Conservation (phyloP, 2,329 filamentous ascomycete genomes). For the Penicillium sp. region DNA sequence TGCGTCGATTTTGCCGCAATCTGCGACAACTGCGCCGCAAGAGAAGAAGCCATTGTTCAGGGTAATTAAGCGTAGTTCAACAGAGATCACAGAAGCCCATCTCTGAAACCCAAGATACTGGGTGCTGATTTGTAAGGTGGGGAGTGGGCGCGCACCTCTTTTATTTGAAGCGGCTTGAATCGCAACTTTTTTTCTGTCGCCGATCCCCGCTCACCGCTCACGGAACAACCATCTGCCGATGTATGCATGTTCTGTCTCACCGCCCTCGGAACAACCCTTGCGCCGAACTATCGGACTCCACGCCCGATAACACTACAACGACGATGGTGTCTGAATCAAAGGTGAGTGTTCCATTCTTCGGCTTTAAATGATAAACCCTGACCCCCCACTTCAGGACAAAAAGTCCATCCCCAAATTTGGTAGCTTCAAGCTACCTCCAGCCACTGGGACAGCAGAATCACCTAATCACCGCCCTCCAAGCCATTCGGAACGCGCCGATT, state of each 20-base stretch:
- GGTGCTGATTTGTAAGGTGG: not conserved
- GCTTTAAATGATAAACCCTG: not conserved
- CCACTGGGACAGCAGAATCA: conserved; percentile 11
- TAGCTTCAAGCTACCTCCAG: conserved; percentile 65
- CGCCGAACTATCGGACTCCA: not conserved
- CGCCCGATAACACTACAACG: conserved; percentile 6
- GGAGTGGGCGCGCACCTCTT: conserved; percentile 9
- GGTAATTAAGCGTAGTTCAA: conserved; percentile 1
- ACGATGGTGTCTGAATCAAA: conserved; percentile 38
- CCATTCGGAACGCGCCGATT: conserved; percentile 18
- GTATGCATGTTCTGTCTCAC: conserved; percentile 7
- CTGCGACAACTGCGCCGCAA: conserved; percentile 90
- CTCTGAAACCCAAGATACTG: not conserved
- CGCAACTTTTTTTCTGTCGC: conserved; percentile 34
- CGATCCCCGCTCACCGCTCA: conserved; percentile 12
- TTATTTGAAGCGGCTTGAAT: conserved; percentile 7
- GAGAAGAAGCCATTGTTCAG: conserved; percentile 71
- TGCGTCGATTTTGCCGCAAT: conserved; percentile 88
- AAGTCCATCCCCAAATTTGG: conserved; percentile 66
- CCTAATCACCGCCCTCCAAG: conserved; percentile 21
- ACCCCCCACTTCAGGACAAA: conserved; percentile 30
- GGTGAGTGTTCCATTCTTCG: conserved; percentile 26
- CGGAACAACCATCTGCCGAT: conserved; percentile 28
- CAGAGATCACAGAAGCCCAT: conserved; percentile 11
- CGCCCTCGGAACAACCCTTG: not conserved